Conservation (phyloP, 306 rosid genomes). For the Fagus crenata region DNA sequence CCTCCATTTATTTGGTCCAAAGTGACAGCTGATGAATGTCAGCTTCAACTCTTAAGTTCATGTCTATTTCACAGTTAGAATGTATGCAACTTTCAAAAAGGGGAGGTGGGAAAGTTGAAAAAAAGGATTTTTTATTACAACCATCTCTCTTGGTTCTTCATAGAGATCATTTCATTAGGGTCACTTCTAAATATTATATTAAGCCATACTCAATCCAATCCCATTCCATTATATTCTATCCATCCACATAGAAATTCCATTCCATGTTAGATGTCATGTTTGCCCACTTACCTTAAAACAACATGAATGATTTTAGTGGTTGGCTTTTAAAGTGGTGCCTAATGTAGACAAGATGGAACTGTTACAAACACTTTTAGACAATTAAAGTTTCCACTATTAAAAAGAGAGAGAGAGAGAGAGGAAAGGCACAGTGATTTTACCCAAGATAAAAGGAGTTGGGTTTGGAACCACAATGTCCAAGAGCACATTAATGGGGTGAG, state of each 20-base stretch:
- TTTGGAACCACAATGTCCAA: constrained; percentile 62
- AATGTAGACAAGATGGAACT: constrained; percentile 51
- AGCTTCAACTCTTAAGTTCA: constrained; percentile 43
- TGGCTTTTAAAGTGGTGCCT: constrained; percentile 41
- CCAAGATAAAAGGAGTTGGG: constrained; percentile 50
- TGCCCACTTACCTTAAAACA: constrained; percentile 45
- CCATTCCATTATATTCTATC: constrained; percentile 29
- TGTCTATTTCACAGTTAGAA: constrained; percentile 32
- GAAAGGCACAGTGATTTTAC: constrained; percentile 46
- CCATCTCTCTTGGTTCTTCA: constrained; percentile 37
- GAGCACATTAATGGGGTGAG: constrained; percentile 52
- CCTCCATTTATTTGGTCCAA: constrained; percentile 41
- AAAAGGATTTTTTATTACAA: constrained; percentile 36
- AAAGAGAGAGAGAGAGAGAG: constrained; percentile 11
- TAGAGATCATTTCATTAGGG: constrained; percentile 31
- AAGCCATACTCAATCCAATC: constrained; percentile 34
- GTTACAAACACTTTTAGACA: constrained; percentile 48
- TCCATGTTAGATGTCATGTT: constrained; percentile 38
- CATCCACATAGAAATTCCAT: constrained; percentile 35
- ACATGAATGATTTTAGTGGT: constrained; percentile 33
- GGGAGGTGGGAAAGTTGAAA: constrained; percentile 9
- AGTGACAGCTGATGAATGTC: constrained; percentile 54
- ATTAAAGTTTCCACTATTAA: constrained; percentile 52
- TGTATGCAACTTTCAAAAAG: constrained; percentile 41
- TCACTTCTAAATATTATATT: constrained; percentile 24